These are phyloP conservation scores for Globisporangium parvum DNA, from an alignment of 352 stramenopile genomes.

Conservation along the genomic window DNA sequence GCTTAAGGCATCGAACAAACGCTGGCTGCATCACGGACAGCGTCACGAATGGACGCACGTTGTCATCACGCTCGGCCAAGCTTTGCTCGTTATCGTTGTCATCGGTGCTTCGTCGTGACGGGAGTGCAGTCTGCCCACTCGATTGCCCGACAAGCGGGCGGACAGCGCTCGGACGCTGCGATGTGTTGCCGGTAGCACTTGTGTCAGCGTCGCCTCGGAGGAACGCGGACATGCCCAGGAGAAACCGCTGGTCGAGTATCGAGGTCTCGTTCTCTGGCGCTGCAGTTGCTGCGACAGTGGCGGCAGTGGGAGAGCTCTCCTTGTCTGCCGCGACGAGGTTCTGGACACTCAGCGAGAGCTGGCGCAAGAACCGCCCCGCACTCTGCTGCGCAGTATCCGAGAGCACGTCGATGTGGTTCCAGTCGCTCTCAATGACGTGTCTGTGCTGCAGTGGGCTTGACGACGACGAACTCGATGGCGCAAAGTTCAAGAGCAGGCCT, in stretches of 20 bases:
- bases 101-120: too few relatives aligned
- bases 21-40: slow-evolving; percentile 11
- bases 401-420: slow-evolving; percentile 56
- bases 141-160: neutral
- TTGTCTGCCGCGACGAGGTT: slow-evolving; percentile 43
- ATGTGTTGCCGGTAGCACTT: neutral
- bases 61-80: slow-evolving; percentile 1
- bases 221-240: slow-evolving; percentile 44
- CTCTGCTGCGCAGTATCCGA: slow-evolving; percentile 29
- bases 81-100: too few relatives aligned
- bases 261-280: slow-evolving; percentile 20
- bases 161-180: slow-evolving; percentile 7
- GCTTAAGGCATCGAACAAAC: slow-evolving; percentile 43
- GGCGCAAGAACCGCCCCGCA: slow-evolving; percentile 37
- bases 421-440: slow-evolving; percentile 33
- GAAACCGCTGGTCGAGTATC: slow-evolving; percentile 39
- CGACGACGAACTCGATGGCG: neutral
- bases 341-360: slow-evolving; percentile 42
- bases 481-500: slow-evolving; percentile 53
- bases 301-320: slow-evolving; percentile 11
- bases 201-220: slow-evolving; percentile 19
- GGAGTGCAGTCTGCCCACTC: neutral
- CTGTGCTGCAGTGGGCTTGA: neutral
- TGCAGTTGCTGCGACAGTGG: neutral
- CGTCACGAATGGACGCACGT: slow-evolving; percentile 6